Conservation (phyloP, 495 filamentous ascomycete genomes). For the Hypoxylon subgilvum region DNA sequence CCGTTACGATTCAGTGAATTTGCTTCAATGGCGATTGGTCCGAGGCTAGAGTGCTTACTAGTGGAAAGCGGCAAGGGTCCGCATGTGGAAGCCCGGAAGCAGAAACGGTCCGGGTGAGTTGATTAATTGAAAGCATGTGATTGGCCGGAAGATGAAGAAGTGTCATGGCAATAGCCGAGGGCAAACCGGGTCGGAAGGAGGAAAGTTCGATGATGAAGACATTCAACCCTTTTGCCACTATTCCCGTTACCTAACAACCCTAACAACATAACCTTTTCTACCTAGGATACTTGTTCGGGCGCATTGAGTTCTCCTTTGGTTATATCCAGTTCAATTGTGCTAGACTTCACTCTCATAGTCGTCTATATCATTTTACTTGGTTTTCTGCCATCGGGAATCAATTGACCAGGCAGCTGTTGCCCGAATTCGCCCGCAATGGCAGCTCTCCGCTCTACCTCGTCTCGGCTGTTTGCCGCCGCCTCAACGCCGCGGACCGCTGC, state of each 20-base stretch:
- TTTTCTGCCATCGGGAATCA: not conserved
- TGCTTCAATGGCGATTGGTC: constrained; percentile 14
- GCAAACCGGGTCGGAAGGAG: constrained; percentile 42
- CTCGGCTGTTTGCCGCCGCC: constrained; percentile 65
- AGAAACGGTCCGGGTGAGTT: constrained; percentile 24
- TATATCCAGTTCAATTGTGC: no score
- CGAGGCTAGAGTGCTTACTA: not conserved
- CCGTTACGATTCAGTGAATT: constrained; percentile 8
- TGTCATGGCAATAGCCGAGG: constrained; percentile 40
- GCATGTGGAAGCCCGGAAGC: constrained; percentile 23
- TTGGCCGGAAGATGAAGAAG: constrained; percentile 29
- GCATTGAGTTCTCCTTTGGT: no score
- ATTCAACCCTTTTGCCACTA: constrained; percentile 35
- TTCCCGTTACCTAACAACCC: constrained; percentile 11
- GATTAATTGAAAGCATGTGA: constrained; percentile 43
- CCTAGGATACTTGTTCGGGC: constrained; percentile 23
- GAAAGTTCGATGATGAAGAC: constrained; percentile 42
- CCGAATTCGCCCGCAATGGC: constrained; percentile 64
- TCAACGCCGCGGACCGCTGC: constrained; percentile 45
- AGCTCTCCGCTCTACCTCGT: constrained; percentile 72
- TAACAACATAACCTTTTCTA: no score
- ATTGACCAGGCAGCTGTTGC: not conserved
- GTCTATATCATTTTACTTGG: no score
- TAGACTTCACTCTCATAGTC: no score
- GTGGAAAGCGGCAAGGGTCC: not conserved